Evolutionary conservation across 1,139 yeast species (phyloP).

Genomic region (Kurtzmaniella quercitrusa): DNA sequence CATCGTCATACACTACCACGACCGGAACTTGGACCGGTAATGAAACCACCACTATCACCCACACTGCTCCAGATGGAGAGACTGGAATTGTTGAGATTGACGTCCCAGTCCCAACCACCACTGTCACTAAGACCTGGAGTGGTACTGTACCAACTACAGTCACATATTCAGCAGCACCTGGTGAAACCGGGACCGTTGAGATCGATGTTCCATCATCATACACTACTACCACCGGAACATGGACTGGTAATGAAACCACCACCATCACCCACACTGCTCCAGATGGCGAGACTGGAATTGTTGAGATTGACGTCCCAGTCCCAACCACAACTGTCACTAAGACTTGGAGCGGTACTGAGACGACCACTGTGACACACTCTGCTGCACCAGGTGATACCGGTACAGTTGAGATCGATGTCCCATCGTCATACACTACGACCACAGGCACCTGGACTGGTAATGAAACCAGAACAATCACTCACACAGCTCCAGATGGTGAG

Average conservation of each 20-base stretch:
- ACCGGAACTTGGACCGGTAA: slow-evolving; percentile 11
- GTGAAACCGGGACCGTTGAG: slow-evolving; percentile 14
- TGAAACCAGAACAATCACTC: slow-evolving; percentile 5
- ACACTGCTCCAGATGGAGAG: slow-evolving; percentile 7
- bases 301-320: slow-evolving; percentile 9
- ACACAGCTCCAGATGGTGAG: slow-evolving; percentile 7
- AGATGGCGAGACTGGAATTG: slow-evolving; percentile 5
- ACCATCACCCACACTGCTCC: slow-evolving; percentile 4
- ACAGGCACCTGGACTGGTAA: slow-evolving; percentile 5
- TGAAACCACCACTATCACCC: slow-evolving; percentile 5
- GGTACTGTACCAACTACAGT: not conserved
- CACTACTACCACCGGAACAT: slow-evolving; percentile 4
- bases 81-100: slow-evolving; percentile 15
- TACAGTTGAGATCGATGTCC: slow-evolving; percentile 3
- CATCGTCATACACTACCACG: slow-evolving; percentile 9
- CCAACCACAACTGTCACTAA: slow-evolving; percentile 7
- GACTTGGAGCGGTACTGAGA: not conserved
- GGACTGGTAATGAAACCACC: slow-evolving; percentile 6
- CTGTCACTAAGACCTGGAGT: slow-evolving; percentile 6
- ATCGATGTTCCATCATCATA: slow-evolving; percentile 3
- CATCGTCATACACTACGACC: slow-evolving; percentile 1
- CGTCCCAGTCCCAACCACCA: slow-evolving; percentile 12
- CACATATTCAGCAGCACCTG: slow-evolving; percentile 8
- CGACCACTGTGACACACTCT: not conserved
- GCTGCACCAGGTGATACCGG: slow-evolving; percentile 5